These are phyloP conservation scores for Apiotrichum sp. DNA, from an alignment of 1,284 basidiomycete species.

Conservation along the genomic window DNA sequence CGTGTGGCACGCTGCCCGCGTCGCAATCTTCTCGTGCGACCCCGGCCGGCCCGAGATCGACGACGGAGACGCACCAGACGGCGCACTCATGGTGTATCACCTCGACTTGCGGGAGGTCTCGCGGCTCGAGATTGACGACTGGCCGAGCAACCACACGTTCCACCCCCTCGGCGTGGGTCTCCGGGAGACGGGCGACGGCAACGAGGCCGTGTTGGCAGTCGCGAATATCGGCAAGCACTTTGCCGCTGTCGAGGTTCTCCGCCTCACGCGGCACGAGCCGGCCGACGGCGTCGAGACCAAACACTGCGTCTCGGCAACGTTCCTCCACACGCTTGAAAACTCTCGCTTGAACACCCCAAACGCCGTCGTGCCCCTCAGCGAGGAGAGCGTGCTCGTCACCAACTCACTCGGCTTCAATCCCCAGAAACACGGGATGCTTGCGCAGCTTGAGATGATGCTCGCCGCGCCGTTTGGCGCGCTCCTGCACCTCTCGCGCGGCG, in stretches of 20 bases:
- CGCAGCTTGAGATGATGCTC: slow-evolving; percentile 1
- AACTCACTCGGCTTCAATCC: slow-evolving; percentile 1
- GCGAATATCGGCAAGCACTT: slow-evolving; percentile 2
- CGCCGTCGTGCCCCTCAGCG: slow-evolving; percentile 7
- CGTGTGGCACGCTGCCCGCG: not conserved
- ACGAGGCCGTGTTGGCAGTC: slow-evolving; percentile 1
- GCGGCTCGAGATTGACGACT: not conserved
- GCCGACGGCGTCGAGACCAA: not conserved
- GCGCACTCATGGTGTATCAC: not conserved
- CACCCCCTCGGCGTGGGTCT: slow-evolving; percentile 8
- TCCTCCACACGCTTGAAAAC: not conserved
- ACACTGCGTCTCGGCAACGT: not conserved
- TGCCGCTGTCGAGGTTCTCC: slow-evolving; percentile 7
- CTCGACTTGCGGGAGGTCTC: not conserved
- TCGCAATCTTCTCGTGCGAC: slow-evolving; percentile 6
- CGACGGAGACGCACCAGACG: not conserved
- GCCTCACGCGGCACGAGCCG: not conserved
- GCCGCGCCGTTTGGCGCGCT: slow-evolving; percentile 1
- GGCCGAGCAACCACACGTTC: not conserved
- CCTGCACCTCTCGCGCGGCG: not conserved
- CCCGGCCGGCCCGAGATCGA: slow-evolving; percentile 4
- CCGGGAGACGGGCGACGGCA: not conserved
- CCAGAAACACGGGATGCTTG: not conserved
- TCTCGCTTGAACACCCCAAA: slow-evolving; percentile 1
- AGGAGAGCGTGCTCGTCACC: slow-evolving; percentile 8